Conservation (phyloP, 192 early-diverging fungal genomes). For the Entomortierella lignicola region DNA sequence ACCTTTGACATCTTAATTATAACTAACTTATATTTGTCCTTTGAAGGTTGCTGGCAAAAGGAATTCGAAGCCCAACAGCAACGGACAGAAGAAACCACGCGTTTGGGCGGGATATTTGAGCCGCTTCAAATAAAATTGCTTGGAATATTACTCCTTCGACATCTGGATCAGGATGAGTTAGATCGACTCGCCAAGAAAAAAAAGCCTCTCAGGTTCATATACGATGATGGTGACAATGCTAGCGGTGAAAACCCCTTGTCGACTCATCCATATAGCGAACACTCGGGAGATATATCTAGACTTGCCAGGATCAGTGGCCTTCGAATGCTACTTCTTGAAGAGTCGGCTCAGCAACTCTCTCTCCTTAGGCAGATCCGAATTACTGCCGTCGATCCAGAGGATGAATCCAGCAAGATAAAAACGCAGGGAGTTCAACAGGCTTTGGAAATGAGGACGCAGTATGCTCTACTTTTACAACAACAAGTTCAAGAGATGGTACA, state of each 20-base stretch:
- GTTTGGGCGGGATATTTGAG: slow-evolving; percentile 11
- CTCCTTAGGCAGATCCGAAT: neutral
- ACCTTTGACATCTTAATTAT: too few relatives aligned
- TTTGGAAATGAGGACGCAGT: slow-evolving; percentile 23
- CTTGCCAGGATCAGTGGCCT: slow-evolving; percentile 36
- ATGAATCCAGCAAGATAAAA: neutral
- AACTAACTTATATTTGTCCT: neutral
- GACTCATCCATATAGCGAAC: neutral
- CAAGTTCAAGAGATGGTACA: slow-evolving; percentile 47
- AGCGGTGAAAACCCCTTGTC: neutral
- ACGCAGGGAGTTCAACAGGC: neutral
- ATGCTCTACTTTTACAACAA: slow-evolving; percentile 33
- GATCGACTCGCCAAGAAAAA: slow-evolving; percentile 40
- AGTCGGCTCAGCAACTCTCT: slow-evolving; percentile 16
- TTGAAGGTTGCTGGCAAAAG: slow-evolving; percentile 24
- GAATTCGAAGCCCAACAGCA: neutral
- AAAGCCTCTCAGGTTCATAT: slow-evolving; percentile 33
- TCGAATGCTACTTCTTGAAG: slow-evolving; percentile 33
- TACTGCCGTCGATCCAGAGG: neutral
- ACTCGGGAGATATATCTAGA: slow-evolving; percentile 16
- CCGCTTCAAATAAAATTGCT: slow-evolving; percentile 37
- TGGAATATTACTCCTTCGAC: slow-evolving; percentile 35
- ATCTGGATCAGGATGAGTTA: slow-evolving; percentile 44
- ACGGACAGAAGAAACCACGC: neutral
- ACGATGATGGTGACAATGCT: slow-evolving; percentile 4